Evolutionary conservation across 148 eudicot genomes (phyloP), one percentile per base, ranked within the genome.

Genomic region (Polygonum maritimum): DNA sequence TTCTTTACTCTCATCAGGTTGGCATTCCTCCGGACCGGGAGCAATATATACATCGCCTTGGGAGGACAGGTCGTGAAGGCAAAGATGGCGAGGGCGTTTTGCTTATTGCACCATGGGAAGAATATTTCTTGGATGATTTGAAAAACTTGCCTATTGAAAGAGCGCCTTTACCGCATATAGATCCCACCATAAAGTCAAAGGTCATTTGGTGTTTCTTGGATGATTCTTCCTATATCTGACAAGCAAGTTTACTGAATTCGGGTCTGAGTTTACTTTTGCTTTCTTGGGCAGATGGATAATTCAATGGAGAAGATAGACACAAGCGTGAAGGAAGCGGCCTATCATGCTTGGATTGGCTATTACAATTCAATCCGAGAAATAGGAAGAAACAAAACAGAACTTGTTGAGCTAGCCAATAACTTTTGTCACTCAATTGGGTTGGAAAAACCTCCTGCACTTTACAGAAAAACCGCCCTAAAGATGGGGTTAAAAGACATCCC

Each of bases 291-390:
- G 98, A 81, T 95, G 81, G 87, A 85, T 75, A 85, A 85, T 21
- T 83, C 88, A 3, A 76, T 95, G 96, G 79, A 80, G 51, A 89
- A 87, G 86, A 82, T 95, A 18, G 98, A 92, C 76, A 54, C 77
- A 1, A 92, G 91, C 71, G 79, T 89, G 31, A 95, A 89, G 81
- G 97, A 95, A 84, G 94, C 91, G 44, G 98, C 97, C 19, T 95
- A 92, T 82, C 98, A 92, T 85, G 92, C 92, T 70, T 95, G 98
- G 97, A 92, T 95, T 4, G 96, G 97, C 44, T 92, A 92, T 82
- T 95, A 95, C 65, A 95, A 92, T 81, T 89, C 98, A 4, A 81
- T 86, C 54, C 83, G 81, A 14, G 94, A 91, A 75, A 89, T 83
- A 33, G 92, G 97, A 41, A 88, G 96, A 77, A 96, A 95, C 80